Evolutionary conservation across 2,329 filamentous ascomycete species (phyloP), one percentile per base, ranked within the genome.

Genomic region (Fusarium xylarioides): DNA sequence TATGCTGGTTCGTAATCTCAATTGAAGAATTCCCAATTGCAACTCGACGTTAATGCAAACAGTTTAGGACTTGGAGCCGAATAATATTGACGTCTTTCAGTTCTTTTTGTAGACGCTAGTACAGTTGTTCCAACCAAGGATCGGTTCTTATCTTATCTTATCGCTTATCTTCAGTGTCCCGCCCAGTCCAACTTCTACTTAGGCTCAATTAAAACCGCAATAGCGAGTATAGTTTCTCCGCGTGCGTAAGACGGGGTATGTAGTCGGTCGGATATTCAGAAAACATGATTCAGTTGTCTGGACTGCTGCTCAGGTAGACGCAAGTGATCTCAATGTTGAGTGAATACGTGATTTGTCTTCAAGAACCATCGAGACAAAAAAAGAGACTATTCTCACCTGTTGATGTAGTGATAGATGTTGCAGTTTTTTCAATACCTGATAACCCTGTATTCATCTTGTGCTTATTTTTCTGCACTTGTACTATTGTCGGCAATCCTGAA

Each of bases 271-370:
- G 9, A 6, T 47, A 1, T 5, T 15, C 10, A n/a, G 0, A 14
- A 2, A 5, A 7, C 4, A 7, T 1, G 4, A 10, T 28, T 2
- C 1, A 28, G 19, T 11, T 30, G 0, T 16, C n/a, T n/a, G 2
- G 11, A n/a, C 14, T 6, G 4, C 12, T 5, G 19, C 26, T 21
- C 11, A 2, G 19, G 19, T 38, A 38, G 12, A n/a, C n/a, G n/a
- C n/a, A n/a, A n/a, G n/a, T n/a, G n/a, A n/a, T n/a, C n/a, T n/a
- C n/a, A n/a, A n/a, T n/a, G n/a, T n/a, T n/a, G n/a, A n/a, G n/a
- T n/a, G n/a, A n/a, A n/a, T n/a, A n/a, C n/a, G n/a, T n/a, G n/a
- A n/a, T n/a, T n/a, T n/a, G n/a, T n/a, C n/a, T n/a, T n/a, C n/a
- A n/a, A n/a, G n/a, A n/a, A n/a, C n/a, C n/a, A n/a, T n/a, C n/a